Conservation (phyloP, 106 monocot genomes). For the Vanilla planifolia region DNA sequence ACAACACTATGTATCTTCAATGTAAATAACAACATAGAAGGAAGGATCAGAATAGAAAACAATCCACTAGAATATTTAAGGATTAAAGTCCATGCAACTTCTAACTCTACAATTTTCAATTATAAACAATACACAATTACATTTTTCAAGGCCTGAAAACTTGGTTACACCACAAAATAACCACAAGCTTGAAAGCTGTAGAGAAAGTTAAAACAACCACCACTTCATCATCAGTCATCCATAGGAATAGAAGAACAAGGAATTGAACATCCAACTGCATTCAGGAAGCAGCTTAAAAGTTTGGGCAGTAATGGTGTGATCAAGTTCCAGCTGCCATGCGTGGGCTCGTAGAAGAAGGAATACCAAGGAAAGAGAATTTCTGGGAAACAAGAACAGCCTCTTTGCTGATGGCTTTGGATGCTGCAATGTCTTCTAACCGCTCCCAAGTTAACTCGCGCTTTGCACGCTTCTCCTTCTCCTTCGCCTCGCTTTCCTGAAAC, state of each 20-base stretch:
- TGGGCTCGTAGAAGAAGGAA: conserved; percentile 8
- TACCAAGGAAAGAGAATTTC: conserved; percentile 11
- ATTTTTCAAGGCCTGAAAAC: not conserved
- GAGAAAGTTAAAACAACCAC: conserved; percentile 4
- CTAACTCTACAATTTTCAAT: conserved; percentile 3
- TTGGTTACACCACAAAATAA: not conserved
- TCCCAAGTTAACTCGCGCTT: conserved; percentile 34
- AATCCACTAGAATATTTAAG: not conserved
- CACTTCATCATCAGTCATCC: not conserved
- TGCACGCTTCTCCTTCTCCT: conserved; percentile 6
- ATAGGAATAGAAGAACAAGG: not conserved
- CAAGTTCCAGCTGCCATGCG: not conserved
- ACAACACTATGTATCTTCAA: not conserved
- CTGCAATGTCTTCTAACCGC: conserved; percentile 37
- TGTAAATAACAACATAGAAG: not conserved
- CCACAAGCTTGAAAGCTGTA: not conserved
- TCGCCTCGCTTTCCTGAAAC: conserved; percentile 16
- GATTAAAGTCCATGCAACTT: not conserved
- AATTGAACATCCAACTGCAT: too few species aligned
- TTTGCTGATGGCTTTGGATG: conserved; percentile 25
- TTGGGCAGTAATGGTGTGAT: not conserved
- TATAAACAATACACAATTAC: not conserved
- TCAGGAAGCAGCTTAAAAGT: too few species aligned
- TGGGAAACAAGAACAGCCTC: conserved; percentile 29
- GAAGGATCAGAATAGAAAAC: not conserved